phyloP scores from a whole-genome alignment of 345 rosid genomes.

The Corchorus capsularis region DNA sequence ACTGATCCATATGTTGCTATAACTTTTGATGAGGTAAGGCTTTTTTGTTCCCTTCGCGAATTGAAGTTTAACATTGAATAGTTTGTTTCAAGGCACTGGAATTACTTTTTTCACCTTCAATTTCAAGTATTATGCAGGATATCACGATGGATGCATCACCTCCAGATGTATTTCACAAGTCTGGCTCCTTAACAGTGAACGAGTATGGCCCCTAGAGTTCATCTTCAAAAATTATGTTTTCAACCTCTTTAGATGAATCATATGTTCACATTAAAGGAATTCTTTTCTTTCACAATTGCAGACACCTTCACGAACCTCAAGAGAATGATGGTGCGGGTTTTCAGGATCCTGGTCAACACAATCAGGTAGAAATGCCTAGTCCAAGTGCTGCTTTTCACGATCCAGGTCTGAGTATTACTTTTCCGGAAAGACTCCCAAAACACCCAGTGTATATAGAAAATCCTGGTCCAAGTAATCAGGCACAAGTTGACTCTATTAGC shows the following conservation, averaged over 20 bases:
- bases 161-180: constrained; percentile 26
- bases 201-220: constrained; percentile 35
- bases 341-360: constrained; percentile 30
- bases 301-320: constrained; percentile 31
- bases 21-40: constrained; percentile 67
- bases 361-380: constrained; percentile 30
- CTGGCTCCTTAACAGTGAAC: constrained; percentile 36
- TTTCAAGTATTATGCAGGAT: constrained; percentile 44
- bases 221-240: constrained; percentile 13
- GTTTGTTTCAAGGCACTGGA: constrained; percentile 4
- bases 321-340: constrained; percentile 20
- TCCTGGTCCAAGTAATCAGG: constrained; percentile 36
- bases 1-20: constrained; percentile 64
- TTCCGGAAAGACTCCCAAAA: too few species aligned
- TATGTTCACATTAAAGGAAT: constrained; percentile 5
- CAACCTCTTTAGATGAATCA: not conserved
- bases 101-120: constrained; percentile 6
- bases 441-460: constrained; percentile 10
- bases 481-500: constrained; percentile 29
- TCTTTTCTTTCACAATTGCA: constrained; percentile 23
- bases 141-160: constrained; percentile 24
- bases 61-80: not conserved
- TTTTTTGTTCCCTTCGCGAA: not conserved
- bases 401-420: constrained; percentile 29
- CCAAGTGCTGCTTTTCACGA: constrained; percentile 23